phyloP scores from a whole-genome alignment of 2,329 filamentous ascomycete genomes.

The Neofusicoccum kwambonambiense region DNA sequence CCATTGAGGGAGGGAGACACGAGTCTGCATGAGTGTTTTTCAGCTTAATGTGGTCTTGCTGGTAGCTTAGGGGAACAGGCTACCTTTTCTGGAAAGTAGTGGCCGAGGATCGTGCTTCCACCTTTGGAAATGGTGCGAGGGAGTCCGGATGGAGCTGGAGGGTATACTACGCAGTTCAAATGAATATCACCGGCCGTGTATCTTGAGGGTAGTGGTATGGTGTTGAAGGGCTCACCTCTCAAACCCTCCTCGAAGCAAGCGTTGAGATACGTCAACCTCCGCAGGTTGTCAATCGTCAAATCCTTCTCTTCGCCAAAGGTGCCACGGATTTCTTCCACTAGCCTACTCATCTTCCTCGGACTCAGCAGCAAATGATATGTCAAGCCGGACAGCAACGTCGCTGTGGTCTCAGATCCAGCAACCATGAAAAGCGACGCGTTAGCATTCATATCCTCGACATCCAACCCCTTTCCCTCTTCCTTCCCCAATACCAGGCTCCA shows the following conservation, averaged over 20 bases:
- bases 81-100: slow-evolving; percentile 34
- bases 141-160: slow-evolving; percentile 36
- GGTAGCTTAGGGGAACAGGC: not conserved
- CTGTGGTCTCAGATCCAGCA: slow-evolving; percentile 43
- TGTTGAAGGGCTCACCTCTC: slow-evolving; percentile 21
- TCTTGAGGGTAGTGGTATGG: no score
- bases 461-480: slow-evolving; percentile 24
- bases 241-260: slow-evolving; percentile 41
- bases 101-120: slow-evolving; percentile 38
- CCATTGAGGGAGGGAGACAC: slow-evolving; percentile 23
- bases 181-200: not conserved
- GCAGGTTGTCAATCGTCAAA: not conserved
- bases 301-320: not conserved
- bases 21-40: slow-evolving; percentile 20
- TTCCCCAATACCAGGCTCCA: slow-evolving; percentile 20
- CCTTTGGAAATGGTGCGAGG: slow-evolving; percentile 34
- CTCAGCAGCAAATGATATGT: slow-evolving; percentile 35
- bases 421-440: slow-evolving; percentile 22
- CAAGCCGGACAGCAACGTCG: slow-evolving; percentile 37
- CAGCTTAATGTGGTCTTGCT: not conserved
- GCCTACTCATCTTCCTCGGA: not conserved
- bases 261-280: not conserved
- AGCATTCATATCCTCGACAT: not conserved
- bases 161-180: slow-evolving; percentile 32
- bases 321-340: slow-evolving; percentile 2